Base-by-base conservation (phyloP, 1,284 basidiomycete species). In the Xerocomus nothofagi region DNA sequence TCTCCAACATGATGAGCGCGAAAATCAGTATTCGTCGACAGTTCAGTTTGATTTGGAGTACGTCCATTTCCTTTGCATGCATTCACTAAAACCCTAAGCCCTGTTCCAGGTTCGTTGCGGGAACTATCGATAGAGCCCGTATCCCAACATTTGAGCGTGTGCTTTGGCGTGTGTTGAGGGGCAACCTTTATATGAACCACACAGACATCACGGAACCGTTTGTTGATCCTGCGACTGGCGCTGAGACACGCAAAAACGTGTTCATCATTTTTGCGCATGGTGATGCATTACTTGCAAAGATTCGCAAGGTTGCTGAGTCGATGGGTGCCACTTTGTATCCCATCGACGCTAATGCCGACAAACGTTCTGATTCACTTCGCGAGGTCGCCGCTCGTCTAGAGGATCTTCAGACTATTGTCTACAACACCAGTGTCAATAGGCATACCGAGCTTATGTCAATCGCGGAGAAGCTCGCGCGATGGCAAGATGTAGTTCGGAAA, bases 221-320 rank as follows among this genome's bases (percentile, higher is more conserved):
- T 65, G 79, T 94, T 51, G 91, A 98, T 65, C 86, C 93, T 14
- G 78, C 77, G 37, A 89, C 88, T 2, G 88, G 88, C 36, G 78
- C 75, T 32, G 89, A 94, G 71, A 90, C 88, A 8, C 84, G 88
- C 74, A 99, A 99, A 81, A 95, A 98, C 60, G 97, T 99, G 37
- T 99, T 99, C 76, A 97, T 99, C 75, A 98, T 99, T 70, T 99
- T 99, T 65, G 97, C 96, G 0, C 97, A 99, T 63, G 97, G 97
- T 30, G 85, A 93, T 42, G 87, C 90, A 36, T 79, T 99, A 18
- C 84, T 99, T 26, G 82, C 91, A 60, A 99, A 99, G 80, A 98
- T 99, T 66, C 92, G 96, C 67, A 98, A 96, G 71, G 93, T 99
- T 54, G 90, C 94, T 39, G 97, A 98, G 73, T 95, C 92, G 27